Evolutionary conservation across 2,329 filamentous ascomycete genomes (phyloP), one percentile per base, ranked within the genome.

Genomic region (Fusarium protoensiforme): DNA sequence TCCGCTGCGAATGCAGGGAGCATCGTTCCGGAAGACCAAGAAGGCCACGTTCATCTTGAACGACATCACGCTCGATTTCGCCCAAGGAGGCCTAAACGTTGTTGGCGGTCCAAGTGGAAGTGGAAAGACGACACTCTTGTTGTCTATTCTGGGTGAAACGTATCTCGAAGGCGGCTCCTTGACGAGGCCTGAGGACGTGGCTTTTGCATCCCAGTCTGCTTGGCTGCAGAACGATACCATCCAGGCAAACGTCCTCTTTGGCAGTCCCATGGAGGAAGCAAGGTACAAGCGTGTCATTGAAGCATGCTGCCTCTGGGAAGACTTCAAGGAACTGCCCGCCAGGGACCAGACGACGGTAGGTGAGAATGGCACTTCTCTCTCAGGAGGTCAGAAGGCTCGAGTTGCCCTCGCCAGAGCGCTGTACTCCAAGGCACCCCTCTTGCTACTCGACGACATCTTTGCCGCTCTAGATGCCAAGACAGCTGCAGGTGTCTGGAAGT

Each of bases 391-490:
- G 70, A 88, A 88, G 71, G 87, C 87, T 33, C 84, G 88, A 7
- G 86, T 90, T 38, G 87, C 88, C 14, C 78, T 91, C 36, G 89
- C 89, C 2, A 83, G 89, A 65, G 87, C 88, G 8, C 77, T 91
- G 2, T 91, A 91, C 77, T 90, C 88, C 2, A 86, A 86, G 62
- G 85, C 89, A 0, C 82, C 87, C 2, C 81, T 90, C 3, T 80
- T 91, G 24, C 81, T 91, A 1, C 84, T 91, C 1, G 89, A 91
- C 69, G 89, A 91, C 66, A 84, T 90, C 4, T 89, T 91, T 71
- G 88, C 89, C 1, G 89, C 89, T 0, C 82, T 91, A 1, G 89
- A 91, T 73, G 85, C 89, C 20, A 89, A 89, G 72, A 91, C 89
- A 0, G 86, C 87, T 1, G 86, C 87, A 18, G 81, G 84, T 4